Evolutionary conservation across 2,329 filamentous ascomycete species (phyloP).

Genomic region (Coniochaeta ligniaria): DNA sequence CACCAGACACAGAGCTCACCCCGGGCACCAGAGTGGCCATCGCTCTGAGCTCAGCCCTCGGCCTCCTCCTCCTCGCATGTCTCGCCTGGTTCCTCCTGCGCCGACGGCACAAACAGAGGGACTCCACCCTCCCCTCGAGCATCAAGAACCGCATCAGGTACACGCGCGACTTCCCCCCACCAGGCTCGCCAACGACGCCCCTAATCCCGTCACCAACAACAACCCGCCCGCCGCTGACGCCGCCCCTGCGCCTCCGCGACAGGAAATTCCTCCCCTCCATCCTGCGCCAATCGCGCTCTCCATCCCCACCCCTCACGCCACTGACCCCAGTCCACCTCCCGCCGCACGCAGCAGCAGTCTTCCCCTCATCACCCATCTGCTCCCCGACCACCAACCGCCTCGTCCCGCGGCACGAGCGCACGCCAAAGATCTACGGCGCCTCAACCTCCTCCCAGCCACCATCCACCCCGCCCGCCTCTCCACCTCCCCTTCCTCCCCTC

Average conservation of each 20-base stretch:
- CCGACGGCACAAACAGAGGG: slow-evolving; percentile 14
- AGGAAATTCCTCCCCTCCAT: slow-evolving; percentile 33
- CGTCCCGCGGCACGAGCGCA: slow-evolving; percentile 21
- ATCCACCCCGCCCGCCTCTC: neutral
- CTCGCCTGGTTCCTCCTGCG: slow-evolving; percentile 29
- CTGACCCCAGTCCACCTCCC: slow-evolving; percentile 16
- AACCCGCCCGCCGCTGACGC: slow-evolving; percentile 25
- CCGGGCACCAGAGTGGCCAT: slow-evolving; percentile 37
- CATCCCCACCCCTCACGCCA: slow-evolving; percentile 20
- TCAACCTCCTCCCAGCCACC: neutral
- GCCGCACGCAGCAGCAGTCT: slow-evolving; percentile 9
- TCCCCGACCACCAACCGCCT: slow-evolving; percentile 27
- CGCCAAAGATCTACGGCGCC: slow-evolving; percentile 7
- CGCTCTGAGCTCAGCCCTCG: slow-evolving; percentile 32
- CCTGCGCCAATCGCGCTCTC: slow-evolving; percentile 13
- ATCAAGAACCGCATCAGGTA: slow-evolving; percentile 16
- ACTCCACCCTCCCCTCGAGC: slow-evolving; percentile 11
- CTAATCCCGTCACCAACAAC: slow-evolving; percentile 25
- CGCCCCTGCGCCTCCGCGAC: slow-evolving; percentile 40
- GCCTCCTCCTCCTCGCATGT: slow-evolving; percentile 26
- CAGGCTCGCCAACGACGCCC: slow-evolving; percentile 33
- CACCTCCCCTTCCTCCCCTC: slow-evolving; percentile 4
- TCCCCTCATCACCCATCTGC: slow-evolving; percentile 30
- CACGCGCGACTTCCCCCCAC: slow-evolving; percentile 15
- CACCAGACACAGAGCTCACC: slow-evolving; percentile 22